Percentiles rank a stretch among this genome's conserved stretches.
Conservation (phyloP, 2,329 filamentous ascomycete genomes). For the Nemania sp. region DNA sequence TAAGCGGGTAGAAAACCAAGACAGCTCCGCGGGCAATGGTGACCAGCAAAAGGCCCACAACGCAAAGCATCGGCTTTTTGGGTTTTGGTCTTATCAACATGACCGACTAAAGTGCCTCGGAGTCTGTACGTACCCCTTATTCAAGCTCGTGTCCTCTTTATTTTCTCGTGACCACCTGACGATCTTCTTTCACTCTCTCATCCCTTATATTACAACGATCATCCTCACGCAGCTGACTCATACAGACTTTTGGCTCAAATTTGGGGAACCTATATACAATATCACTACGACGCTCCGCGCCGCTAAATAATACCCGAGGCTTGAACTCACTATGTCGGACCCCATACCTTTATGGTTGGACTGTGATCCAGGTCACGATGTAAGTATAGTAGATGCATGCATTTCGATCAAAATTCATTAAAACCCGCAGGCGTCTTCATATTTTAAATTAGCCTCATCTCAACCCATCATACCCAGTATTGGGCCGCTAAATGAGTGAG, state of each 20-base stretch:
- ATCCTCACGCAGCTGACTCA: not conserved
- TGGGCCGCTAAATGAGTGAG: not conserved
- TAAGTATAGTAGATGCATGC: conserved; percentile 55
- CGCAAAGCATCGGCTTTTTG: conserved; percentile 25
- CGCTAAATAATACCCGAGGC: not conserved
- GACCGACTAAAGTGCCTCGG: conserved; percentile 13
- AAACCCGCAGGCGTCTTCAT: not conserved
- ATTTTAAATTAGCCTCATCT: conserved; percentile 1
- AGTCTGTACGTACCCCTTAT: conserved; percentile 7
- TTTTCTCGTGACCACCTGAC: conserved; percentile 10
- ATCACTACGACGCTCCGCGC: not conserved
- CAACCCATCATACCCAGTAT: conserved; percentile 1
- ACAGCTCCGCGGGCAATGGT: not conserved
- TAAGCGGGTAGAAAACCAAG: conserved; percentile 2
- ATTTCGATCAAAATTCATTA: not conserved
- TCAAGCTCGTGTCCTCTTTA: conserved; percentile 9
- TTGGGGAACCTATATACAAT: not conserved
- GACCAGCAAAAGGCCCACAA: conserved; percentile 35
- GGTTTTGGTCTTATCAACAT: conserved; percentile 15
- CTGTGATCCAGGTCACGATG: conserved; percentile 75
- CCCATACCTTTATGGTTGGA: conserved; percentile 70
- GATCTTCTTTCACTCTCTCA: not conserved
- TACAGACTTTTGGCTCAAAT: not conserved
- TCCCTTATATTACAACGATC: not conserved
- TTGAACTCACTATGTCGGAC: conserved; percentile 45